These are phyloP conservation scores for Posidonia australis DNA, from an alignment of 106 monocot genomes.

Conservation along the genomic window DNA sequence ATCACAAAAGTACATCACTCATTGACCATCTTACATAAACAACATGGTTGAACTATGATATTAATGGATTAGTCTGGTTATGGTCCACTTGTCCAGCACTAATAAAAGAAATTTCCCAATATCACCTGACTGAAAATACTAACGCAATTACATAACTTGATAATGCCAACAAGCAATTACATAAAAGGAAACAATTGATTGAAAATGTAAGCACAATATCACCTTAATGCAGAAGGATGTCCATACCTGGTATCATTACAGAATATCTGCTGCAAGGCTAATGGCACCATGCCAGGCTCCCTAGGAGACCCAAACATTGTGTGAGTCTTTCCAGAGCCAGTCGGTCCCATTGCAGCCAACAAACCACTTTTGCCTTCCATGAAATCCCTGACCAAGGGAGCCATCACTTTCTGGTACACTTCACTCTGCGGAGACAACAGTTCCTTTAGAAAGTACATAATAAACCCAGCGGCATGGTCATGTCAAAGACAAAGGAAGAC, in stretches of 20 bases:
- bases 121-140: too few relatives aligned
- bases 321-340: constrained; percentile 85
- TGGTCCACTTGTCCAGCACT: too few relatives aligned
- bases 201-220: not conserved
- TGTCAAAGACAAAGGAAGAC: not conserved
- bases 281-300: constrained; percentile 58
- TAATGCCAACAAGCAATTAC: too few relatives aligned
- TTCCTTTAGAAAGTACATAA: not conserved
- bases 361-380: constrained; percentile 61
- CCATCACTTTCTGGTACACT: constrained; percentile 58
- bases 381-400: constrained; percentile 62
- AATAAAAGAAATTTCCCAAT: too few relatives aligned
- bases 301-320: constrained; percentile 74
- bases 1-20: too few relatives aligned
- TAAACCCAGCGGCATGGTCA: not conserved
- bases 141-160: too few relatives aligned
- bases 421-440: constrained; percentile 32
- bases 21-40: too few relatives aligned
- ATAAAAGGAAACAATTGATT: too few relatives aligned
- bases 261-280: constrained; percentile 49
- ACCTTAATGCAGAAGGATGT: constrained; percentile 23
- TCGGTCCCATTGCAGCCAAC: constrained; percentile 80
- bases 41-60: too few relatives aligned
- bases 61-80: too few relatives aligned
- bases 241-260: constrained; percentile 3